A percentile compares a stretch with the other conserved stretches of the same genome.
phyloP scores from a whole-genome alignment of 495 filamentous ascomycete species.

The Pseudomonodictys pantanalensis region DNA sequence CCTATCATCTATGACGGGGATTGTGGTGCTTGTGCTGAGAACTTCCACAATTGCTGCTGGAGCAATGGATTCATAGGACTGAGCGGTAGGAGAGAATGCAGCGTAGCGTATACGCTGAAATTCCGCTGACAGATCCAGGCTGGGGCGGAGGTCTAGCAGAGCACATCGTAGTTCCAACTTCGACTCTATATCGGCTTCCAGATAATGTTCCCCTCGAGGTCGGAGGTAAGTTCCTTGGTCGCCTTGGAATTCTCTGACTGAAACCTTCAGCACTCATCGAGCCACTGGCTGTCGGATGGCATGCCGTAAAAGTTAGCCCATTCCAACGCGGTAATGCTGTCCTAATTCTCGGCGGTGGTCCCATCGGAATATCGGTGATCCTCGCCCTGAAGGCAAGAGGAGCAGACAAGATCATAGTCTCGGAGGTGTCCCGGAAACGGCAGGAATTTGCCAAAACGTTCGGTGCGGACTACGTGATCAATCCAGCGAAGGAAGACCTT shows the following conservation, averaged over 20 bases:
- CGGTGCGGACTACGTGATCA: conserved; percentile 55
- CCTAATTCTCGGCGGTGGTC: conserved; percentile 59
- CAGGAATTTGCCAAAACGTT: conserved; percentile 50
- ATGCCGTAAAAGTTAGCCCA: conserved; percentile 56
- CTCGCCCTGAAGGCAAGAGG: conserved; percentile 53
- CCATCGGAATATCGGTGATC: conserved; percentile 62
- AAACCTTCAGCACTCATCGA: conserved; percentile 52
- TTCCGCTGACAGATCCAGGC: conserved; percentile 35
- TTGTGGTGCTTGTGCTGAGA: conserved; percentile 52
- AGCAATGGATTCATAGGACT: conserved; percentile 60
- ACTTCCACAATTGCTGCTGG: conserved; percentile 56
- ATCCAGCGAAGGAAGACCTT: conserved; percentile 55
- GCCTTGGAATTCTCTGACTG: neutral
- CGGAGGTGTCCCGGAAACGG: conserved; percentile 51
- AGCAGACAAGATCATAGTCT: conserved; percentile 54
- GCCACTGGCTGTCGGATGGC: conserved; percentile 64
- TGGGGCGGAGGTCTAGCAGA: conserved; percentile 60
- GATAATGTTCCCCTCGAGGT: conserved; percentile 51
- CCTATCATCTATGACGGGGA: conserved; percentile 60
- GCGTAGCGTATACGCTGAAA: neutral
- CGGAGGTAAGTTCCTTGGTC: conserved; percentile 41
- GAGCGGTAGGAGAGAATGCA: conserved; percentile 42
- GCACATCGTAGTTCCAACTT: conserved; percentile 51
- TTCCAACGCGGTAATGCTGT: conserved; percentile 51
- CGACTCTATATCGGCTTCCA: conserved; percentile 46